A percentile compares a stretch with the other conserved stretches of the same genome.
These are phyloP conservation scores for Starmerella etchellsii DNA, from an alignment of 805 yeast species.

Conservation along the genomic window DNA sequence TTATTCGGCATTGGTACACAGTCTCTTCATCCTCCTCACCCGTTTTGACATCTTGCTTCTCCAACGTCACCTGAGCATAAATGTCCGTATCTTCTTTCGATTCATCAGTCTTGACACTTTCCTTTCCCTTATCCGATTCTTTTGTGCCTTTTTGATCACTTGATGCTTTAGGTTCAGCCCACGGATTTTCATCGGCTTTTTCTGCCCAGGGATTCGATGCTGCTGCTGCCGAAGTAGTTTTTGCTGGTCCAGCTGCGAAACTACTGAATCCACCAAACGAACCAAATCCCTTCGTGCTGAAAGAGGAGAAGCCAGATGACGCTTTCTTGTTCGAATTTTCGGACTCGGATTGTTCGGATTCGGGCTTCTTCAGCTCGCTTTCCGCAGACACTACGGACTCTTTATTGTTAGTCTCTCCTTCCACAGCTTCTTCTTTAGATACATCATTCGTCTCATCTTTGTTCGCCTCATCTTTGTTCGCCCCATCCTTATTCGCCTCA, in stretches of 20 bases:
- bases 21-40: slow-evolving; percentile 84
- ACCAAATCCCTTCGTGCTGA: slow-evolving; percentile 8
- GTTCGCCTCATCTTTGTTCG: slow-evolving; percentile 3
- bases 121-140: not conserved
- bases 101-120: not conserved
- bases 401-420: no score
- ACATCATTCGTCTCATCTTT: slow-evolving; percentile 5
- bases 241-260: not conserved
- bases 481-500: slow-evolving; percentile 6
- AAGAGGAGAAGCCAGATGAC: slow-evolving; percentile 8
- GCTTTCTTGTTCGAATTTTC: no score
- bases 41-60: slow-evolving; percentile 40
- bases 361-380: no score
- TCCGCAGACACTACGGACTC: no score
- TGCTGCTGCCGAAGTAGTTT: no score
- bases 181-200: not conserved
- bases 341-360: no score
- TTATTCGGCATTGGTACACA: slow-evolving; percentile 56
- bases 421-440: slow-evolving; percentile 1
- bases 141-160: not conserved
- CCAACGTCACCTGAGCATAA: slow-evolving; percentile 27
- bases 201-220: no score
- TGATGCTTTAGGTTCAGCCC: not conserved
- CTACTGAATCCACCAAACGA: slow-evolving; percentile 5
- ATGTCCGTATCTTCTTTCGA: slow-evolving; percentile 17